phyloP scores from a whole-genome alignment of 352 stramenopile species.

The Pythium rishiriense region DNA sequence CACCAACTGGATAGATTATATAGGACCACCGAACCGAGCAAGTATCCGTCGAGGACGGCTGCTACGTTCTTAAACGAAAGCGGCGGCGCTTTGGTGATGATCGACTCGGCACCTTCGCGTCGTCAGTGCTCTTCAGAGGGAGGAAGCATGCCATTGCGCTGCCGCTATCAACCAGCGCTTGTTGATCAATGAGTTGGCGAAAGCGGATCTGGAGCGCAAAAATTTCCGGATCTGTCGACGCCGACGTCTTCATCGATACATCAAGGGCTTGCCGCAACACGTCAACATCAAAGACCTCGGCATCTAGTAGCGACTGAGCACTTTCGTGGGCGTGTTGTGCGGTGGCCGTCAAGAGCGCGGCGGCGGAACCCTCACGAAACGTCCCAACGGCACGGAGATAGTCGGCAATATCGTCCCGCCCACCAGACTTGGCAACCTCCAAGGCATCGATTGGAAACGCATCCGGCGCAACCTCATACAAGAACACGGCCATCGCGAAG shows the following conservation, averaged over 20 bases:
- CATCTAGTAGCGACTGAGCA: conserved; percentile 2
- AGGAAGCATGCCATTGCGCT: not conserved
- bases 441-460: conserved; percentile 4
- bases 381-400: conserved; percentile 1
- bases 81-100: not conserved
- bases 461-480: conserved; percentile 5
- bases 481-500: not conserved
- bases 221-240: not conserved
- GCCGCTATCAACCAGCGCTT: not conserved
- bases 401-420: not conserved
- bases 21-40: not conserved
- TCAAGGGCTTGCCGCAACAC: conserved; percentile 6
- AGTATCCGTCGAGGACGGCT: too few relatives aligned
- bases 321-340: not conserved
- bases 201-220: conserved; percentile 12
- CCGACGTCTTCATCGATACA: not conserved
- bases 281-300: not conserved
- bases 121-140: not conserved
- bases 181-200: not conserved
- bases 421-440: not conserved
- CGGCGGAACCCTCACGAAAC: conserved; percentile 6
- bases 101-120: not conserved
- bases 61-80: not conserved
- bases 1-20: not conserved
- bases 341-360: not conserved